Percentiles rank a stretch among this genome's conserved stretches.
These are phyloP conservation scores for Penicillium egyptiacum DNA, from an alignment of 495 filamentous ascomycete species.

Conservation along the genomic window DNA sequence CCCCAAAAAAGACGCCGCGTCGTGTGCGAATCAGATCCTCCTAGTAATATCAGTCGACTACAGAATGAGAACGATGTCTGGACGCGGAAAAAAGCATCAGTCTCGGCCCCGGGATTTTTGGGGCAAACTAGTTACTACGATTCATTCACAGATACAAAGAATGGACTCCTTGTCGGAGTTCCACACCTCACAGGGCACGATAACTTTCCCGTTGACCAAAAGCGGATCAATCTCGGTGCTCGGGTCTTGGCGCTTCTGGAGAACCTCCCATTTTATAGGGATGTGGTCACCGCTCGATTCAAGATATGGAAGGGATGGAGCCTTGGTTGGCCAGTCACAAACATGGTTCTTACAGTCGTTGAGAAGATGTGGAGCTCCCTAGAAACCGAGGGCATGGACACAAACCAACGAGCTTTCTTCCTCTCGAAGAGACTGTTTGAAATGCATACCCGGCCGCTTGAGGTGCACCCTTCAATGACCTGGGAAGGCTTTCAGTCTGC, in stretches of 20 bases:
- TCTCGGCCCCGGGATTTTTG: constrained; percentile 25
- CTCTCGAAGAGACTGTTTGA: constrained; percentile 27
- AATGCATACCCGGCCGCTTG: constrained; percentile 17
- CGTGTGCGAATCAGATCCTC: not conserved
- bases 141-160: constrained; percentile 27
- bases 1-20: not conserved
- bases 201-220: constrained; percentile 16
- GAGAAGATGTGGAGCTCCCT: constrained; percentile 21
- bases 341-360: constrained; percentile 18
- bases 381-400: constrained; percentile 11
- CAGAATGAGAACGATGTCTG: constrained; percentile 7
- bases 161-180: not conserved
- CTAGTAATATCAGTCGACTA: too few relatives aligned
- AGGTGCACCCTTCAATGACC: constrained; percentile 19
- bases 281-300: constrained; percentile 24
- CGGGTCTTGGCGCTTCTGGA: constrained; percentile 24
- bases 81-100: constrained; percentile 15
- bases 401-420: constrained; percentile 13
- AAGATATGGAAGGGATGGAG: constrained; percentile 24
- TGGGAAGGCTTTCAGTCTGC: constrained; percentile 21
- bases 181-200: not conserved
- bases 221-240: constrained; percentile 25
- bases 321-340: constrained; percentile 19
- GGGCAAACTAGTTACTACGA: constrained; percentile 47
- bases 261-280: constrained; percentile 25